Evolutionary conservation across 2,329 filamentous ascomycete genomes (phyloP), one percentile per base, ranked within the genome.

Genomic region (Karstenula rhodostoma): DNA sequence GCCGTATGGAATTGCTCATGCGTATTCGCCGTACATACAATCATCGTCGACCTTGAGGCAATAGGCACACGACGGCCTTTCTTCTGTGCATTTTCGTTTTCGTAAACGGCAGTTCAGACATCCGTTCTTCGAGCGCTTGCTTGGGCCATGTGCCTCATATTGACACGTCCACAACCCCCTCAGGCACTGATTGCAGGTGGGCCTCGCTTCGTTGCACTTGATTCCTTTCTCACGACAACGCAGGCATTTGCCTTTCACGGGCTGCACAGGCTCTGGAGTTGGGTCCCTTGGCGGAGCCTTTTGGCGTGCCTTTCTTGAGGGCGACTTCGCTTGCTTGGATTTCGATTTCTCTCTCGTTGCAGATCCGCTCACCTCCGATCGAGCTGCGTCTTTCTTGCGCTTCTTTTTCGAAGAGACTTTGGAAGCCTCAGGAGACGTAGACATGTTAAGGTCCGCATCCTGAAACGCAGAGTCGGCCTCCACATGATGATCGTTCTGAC

Each of bases 21-120:
- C 60, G 35, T 67, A 57, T n/a, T 67, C 58, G 4, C 65, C 59
- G 35, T 76, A 74, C 44, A 67, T 60, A 58, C 72, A 76, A 47
- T 71, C 67, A 29, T 73, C 70, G 27, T 72, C 67, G 5, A 72
- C 15, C 29, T 68, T 74, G 32, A 74, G 50, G 49, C 72, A 76
- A 56, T 74, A 62, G 2, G 70, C 67, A 58, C 73, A 74, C 1
- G 61, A 69, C 7, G 72, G 74, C 29, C 61, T 67, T 47, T 73
- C 71, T 67, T 77, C 70, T 19, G 68, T 71, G 47, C 73, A 76
- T 57, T 75, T 73, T 8, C 73, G 67, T 62, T 59, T 73, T 53
- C 71, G 60, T 46, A 67, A 62, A 19, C 67, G 66, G 57, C 71
- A 75, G n/a, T 72, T 73, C 29, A 69, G 42, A 48, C 73, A 74